Percentiles rank a stretch among this genome's conserved stretches.
phyloP scores from a whole-genome alignment of 805 yeast species.

The Cyberlindnera xishuangbannaensis region DNA sequence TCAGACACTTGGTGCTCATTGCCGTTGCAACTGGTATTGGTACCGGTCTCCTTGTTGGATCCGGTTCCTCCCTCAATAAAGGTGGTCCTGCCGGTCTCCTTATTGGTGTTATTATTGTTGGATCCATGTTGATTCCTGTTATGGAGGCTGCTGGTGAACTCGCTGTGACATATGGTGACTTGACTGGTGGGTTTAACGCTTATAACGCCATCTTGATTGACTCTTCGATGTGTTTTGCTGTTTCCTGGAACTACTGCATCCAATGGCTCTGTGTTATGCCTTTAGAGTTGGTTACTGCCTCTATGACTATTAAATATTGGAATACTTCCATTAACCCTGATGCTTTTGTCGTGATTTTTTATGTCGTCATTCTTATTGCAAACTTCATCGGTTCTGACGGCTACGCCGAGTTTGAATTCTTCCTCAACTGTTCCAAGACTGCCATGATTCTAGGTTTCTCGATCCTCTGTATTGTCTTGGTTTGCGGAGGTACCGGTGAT shows the following conservation, averaged over 20 bases:
- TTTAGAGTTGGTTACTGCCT: conserved; percentile 49
- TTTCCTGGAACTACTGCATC: conserved; percentile 53
- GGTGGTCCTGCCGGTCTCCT: conserved; percentile 65
- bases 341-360: conserved; percentile 53
- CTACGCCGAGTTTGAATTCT: conserved; percentile 64
- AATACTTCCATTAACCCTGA: conserved; percentile 38
- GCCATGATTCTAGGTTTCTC: conserved; percentile 53
- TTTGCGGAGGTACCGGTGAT: conserved; percentile 38
- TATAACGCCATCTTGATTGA: conserved; percentile 36
- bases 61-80: conserved; percentile 48
- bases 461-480: conserved; percentile 47
- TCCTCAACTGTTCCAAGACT: conserved; percentile 50
- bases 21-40: conserved; percentile 75
- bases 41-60: conserved; percentile 68
- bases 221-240: conserved; percentile 55
- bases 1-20: conserved; percentile 66
- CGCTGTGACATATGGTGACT: conserved; percentile 35
- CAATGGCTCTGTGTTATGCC: conserved; percentile 53
- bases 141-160: conserved; percentile 53
- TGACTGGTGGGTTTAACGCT: conserved; percentile 36
- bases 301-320: conserved; percentile 48
- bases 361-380: conserved; percentile 41
- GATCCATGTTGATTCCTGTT: conserved; percentile 54
- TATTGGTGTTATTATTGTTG: conserved; percentile 55
- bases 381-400: conserved; percentile 58